Conservation (phyloP, 1,139 yeast species). For the Geotrichum reessii region DNA sequence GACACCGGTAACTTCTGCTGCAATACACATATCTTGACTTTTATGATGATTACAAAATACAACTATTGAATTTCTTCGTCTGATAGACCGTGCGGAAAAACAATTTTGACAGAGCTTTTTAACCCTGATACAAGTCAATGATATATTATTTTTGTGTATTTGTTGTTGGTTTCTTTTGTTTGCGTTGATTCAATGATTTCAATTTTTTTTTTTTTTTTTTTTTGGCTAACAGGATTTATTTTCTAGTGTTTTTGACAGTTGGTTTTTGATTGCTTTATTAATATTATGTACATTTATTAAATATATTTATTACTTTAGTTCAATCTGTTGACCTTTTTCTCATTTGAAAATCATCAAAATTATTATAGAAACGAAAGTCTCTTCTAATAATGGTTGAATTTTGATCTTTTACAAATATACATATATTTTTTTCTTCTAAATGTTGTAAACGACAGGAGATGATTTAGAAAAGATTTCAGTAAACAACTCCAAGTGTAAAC, state of each 20-base stretch:
- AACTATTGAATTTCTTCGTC: not conserved
- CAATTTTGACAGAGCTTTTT: not conserved
- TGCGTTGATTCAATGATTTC: not conserved
- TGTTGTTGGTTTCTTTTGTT: not conserved
- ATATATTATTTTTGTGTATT: not conserved
- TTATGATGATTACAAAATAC: not conserved
- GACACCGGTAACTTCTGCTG: not conserved
- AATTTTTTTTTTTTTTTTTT: not conserved
- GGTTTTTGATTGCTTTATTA: not conserved
- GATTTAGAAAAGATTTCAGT: no score
- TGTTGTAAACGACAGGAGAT: no score
- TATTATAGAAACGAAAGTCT: no score
- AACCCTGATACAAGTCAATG: not conserved
- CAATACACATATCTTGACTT: not conserved
- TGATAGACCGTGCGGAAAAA: not conserved
- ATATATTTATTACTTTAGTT: not conserved
- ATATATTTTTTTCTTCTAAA: no score
- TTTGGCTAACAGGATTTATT: not conserved
- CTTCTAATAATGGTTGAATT: no score
- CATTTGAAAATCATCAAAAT: no score
- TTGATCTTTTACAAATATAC: no score
- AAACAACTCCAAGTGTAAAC: no score
- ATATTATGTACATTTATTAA: not conserved
- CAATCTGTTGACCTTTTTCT: not conserved
- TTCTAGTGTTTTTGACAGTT: not conserved